Conservation (phyloP, 257 asterid species). For the Capsicum rhomboideum region DNA sequence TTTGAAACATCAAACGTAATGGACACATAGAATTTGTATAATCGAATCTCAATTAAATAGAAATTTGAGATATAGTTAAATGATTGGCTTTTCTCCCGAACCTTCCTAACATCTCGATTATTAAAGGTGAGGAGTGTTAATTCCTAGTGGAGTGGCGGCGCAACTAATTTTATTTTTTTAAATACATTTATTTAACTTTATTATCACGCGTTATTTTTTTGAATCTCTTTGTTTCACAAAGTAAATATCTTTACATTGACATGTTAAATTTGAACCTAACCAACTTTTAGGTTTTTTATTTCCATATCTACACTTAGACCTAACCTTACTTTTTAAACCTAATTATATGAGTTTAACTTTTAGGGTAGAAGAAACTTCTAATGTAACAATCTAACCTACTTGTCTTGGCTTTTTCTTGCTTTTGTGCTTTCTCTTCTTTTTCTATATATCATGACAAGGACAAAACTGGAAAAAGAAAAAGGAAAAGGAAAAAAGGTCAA, state of each 20-base stretch:
- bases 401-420: not conserved
- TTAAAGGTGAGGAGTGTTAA: not conserved
- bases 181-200: not conserved
- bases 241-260: not conserved
- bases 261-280: not conserved
- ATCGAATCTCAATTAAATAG: not conserved
- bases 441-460: not conserved
- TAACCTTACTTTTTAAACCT: not conserved
- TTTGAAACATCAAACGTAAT: not conserved
- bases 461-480: not conserved
- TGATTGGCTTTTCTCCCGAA: not conserved
- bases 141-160: not conserved
- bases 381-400: not conserved
- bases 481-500: not conserved
- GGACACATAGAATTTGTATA: not conserved
- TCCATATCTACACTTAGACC: not conserved
- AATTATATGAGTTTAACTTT: not conserved
- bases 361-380: not conserved
- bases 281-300: not conserved
- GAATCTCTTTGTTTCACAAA: not conserved
- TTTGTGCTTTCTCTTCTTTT: constrained; percentile 20
- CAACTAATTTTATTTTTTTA: not conserved
- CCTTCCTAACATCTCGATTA: not conserved
- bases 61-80: not conserved
- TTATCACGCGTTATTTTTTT: not conserved